Evolutionary conservation across 78 protist genomes (phyloP).

Genomic region (Dictyostelium firmibasis): DNA sequence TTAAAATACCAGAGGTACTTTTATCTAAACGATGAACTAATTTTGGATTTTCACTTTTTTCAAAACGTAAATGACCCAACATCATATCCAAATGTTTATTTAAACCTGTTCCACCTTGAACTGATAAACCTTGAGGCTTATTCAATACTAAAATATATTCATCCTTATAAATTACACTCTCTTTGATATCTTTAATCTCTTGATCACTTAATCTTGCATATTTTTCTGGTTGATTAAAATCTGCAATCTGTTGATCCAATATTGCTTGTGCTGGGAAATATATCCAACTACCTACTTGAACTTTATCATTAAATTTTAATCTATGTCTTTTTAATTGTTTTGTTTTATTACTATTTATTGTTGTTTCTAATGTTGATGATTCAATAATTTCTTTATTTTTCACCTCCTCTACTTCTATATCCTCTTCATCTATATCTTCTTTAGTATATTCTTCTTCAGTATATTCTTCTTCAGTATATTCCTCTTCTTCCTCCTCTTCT

Average conservation of each 20-base stretch:
- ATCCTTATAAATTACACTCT: slow-evolving; percentile 39
- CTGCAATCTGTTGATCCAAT: slow-evolving; percentile 31
- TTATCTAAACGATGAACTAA: slow-evolving; percentile 41
- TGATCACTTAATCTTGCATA: slow-evolving; percentile 12
- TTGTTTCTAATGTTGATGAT: background rate
- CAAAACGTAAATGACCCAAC: slow-evolving; percentile 61
- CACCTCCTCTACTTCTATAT: background rate
- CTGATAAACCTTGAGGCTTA: slow-evolving; percentile 79
- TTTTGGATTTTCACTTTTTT: slow-evolving; percentile 30
- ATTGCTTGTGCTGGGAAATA: background rate
- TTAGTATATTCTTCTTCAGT: no score
- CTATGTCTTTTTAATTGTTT: background rate
- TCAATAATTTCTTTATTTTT: background rate
- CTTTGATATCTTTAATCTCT: slow-evolving; percentile 38
- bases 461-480: background rate
- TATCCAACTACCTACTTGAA: slow-evolving; percentile 25
- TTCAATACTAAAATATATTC: slow-evolving; percentile 37
- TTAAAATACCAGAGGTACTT: slow-evolving; percentile 61
- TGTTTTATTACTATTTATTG: no score
- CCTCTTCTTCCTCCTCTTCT: background rate
- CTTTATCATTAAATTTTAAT: background rate
- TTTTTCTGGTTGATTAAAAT: slow-evolving; percentile 28
- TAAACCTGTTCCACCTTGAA: slow-evolving; percentile 82
- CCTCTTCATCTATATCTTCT: background rate
- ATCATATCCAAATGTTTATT: slow-evolving; percentile 73